phyloP scores from a whole-genome alignment of 2,329 filamentous ascomycete species.

The Truncatella angustata region DNA sequence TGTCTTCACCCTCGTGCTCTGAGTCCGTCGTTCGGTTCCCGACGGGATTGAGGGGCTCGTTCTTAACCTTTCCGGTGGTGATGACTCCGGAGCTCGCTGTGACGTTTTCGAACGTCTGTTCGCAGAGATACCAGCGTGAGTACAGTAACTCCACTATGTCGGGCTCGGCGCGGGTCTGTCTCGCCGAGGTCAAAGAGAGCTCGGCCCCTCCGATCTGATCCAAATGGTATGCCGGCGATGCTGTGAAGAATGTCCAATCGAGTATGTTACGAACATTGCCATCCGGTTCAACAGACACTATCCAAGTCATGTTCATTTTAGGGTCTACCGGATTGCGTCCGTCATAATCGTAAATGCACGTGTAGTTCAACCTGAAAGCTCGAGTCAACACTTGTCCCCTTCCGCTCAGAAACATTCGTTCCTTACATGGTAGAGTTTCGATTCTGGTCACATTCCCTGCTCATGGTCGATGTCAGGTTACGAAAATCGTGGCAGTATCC shows the following conservation, averaged over 20 bases:
- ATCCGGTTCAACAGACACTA: not conserved
- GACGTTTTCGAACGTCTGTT: not conserved
- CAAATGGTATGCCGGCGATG: not conserved
- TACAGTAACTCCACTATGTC: not conserved
- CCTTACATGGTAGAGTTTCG: not conserved
- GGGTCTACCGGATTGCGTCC: not conserved
- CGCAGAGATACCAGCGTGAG: not conserved
- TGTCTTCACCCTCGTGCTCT: not conserved
- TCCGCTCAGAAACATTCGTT: not conserved
- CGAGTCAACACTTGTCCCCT: not conserved
- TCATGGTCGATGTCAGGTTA: constrained; percentile 7
- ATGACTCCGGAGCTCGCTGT: not conserved
- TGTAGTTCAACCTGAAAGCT: not conserved
- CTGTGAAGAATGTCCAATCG: not conserved
- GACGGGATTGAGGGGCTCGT: not conserved
- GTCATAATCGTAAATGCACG: not conserved
- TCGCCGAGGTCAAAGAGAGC: not conserved
- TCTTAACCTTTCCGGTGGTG: not conserved
- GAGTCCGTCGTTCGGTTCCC: not conserved
- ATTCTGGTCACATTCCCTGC: constrained; percentile 2
- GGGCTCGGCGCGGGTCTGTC: not conserved
- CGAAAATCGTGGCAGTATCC: constrained; percentile 12
- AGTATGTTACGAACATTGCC: not conserved
- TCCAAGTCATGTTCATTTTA: not conserved
- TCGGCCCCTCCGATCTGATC: not conserved